Evolutionary conservation across 306 rosid genomes (phyloP), one percentile per base, ranked within the genome.

Genomic region (Castanea mollissima): DNA sequence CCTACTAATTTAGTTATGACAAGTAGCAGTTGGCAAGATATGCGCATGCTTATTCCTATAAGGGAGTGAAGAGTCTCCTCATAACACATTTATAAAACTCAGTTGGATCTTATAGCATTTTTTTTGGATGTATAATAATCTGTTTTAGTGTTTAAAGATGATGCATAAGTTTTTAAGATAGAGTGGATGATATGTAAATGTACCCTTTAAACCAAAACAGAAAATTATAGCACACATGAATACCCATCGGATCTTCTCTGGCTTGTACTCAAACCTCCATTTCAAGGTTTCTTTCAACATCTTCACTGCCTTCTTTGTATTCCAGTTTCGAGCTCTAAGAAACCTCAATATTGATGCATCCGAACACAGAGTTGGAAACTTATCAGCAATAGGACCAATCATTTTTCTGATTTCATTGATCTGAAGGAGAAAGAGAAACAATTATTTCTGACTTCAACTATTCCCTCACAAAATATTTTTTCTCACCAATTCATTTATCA

Each of bases 261-360:
- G 98, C 89, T 83, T 88, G 88, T 71, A 91, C 34, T 89, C 92
- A 29, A 85, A 76, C 88, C 90, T 88, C 98, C 98, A 93, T 86
- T 88, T 91, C 35, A 93, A 72, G 76, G 88, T 76, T 19, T 77
- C 84, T 82, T 83, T 88, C 83, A 91, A 76, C 97, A 90, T 93
- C 84, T 85, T 91, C 13, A 79, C 84, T 51, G 97, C 87, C 78
- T 91, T 93, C 78, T 82, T 87, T 3, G 89, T 29, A 79, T 84
- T 87, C 88, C 94, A 89, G 82, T 79, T 91, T 21, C 91, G 81
- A 20, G 97, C 93, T 81, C 79, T 90, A 52, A 91, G 97, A 79
- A 76, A 93, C 84, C 98, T 88, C 73, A 79, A 74, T 71, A 93
- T 71, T 20, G 94, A 89, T 72, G 83, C 89, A 73, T 90, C 87